These are phyloP conservation scores for Fusarium napiforme DNA, from an alignment of 2,329 filamentous ascomycete genomes.

Conservation along the genomic window DNA sequence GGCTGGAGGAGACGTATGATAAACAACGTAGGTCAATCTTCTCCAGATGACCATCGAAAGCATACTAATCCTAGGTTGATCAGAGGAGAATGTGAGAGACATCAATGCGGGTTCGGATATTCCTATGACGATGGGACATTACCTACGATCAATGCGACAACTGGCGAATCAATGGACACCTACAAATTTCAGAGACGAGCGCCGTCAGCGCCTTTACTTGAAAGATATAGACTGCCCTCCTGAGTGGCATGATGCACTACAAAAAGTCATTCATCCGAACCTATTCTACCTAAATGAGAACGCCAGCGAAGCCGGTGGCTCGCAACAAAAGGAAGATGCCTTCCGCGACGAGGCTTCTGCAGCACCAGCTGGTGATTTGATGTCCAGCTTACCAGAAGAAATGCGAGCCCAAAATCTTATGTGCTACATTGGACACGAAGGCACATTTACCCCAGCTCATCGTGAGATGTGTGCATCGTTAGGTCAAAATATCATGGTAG, in stretches of 20 bases:
- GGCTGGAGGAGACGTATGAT: constrained; percentile 82
- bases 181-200: constrained; percentile 80
- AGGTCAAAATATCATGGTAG: constrained; percentile 98
- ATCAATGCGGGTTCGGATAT: constrained; percentile 78
- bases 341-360: constrained; percentile 66
- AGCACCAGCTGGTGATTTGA: constrained; percentile 86
- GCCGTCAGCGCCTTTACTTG: constrained; percentile 87
- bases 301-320: constrained; percentile 57
- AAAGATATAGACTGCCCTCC: constrained; percentile 97
- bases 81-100: constrained; percentile 87
- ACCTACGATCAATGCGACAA: constrained; percentile 85
- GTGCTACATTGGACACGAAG: constrained; percentile 98
- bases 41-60: not conserved
- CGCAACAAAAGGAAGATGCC: constrained; percentile 50
- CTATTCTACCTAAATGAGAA: constrained; percentile 92
- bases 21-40: constrained; percentile 72
- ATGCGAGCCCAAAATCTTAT: constrained; percentile 97
- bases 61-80: constrained; percentile 32
- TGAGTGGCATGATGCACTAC: constrained; percentile 85
- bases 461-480: constrained; percentile 97
- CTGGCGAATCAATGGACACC: constrained; percentile 85
- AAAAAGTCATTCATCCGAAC: constrained; percentile 80
- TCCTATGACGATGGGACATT: constrained; percentile 88
- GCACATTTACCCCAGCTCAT: constrained; percentile 94
- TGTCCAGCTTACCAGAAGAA: constrained; percentile 86